Evolutionary conservation across 1,284 basidiomycete genomes (phyloP).

Genomic region (Irpex rosettiformis): DNA sequence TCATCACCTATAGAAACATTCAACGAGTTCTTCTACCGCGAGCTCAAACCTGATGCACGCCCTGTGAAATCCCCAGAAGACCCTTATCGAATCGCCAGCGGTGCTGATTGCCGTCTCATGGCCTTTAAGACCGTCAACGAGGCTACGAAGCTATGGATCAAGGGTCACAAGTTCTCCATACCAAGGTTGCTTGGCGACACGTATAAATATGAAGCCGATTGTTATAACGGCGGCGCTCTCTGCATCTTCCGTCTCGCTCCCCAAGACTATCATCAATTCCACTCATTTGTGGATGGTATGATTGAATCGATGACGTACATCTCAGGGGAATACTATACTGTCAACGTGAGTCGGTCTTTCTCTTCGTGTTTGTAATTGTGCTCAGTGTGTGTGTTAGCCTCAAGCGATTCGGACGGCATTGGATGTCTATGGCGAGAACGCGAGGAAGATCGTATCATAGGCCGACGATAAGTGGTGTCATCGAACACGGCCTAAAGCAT

Average conservation of each 20-base stretch:
- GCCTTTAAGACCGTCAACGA: conserved; percentile 83
- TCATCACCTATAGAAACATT: no score
- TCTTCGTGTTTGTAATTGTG: conserved; percentile 4
- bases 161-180: conserved; percentile 91
- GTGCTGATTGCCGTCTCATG: conserved; percentile 95
- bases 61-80: conserved; percentile 76
- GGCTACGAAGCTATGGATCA: conserved; percentile 94
- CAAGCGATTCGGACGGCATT: conserved; percentile 79
- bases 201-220: conserved; percentile 65
- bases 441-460: conserved; percentile 85
- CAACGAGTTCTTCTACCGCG: conserved; percentile 89
- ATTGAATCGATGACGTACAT: conserved; percentile 82
- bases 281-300: conserved; percentile 84
- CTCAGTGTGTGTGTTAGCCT: conserved; percentile 41
- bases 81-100: conserved; percentile 76
- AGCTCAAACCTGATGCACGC: conserved; percentile 81
- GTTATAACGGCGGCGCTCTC: conserved; percentile 74
- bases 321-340: conserved; percentile 88
- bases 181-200: conserved; percentile 75
- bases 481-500: no score
- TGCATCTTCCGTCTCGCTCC: conserved; percentile 93
- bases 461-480: no score
- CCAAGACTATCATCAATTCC: conserved; percentile 97
- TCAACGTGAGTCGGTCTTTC: conserved; percentile 58
- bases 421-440: conserved; percentile 96